A percentile compares a stretch with the other conserved stretches of the same genome.
Evolutionary conservation across 2,329 filamentous ascomycete genomes (phyloP).

Genomic region (Fusarium mangiferae): DNA sequence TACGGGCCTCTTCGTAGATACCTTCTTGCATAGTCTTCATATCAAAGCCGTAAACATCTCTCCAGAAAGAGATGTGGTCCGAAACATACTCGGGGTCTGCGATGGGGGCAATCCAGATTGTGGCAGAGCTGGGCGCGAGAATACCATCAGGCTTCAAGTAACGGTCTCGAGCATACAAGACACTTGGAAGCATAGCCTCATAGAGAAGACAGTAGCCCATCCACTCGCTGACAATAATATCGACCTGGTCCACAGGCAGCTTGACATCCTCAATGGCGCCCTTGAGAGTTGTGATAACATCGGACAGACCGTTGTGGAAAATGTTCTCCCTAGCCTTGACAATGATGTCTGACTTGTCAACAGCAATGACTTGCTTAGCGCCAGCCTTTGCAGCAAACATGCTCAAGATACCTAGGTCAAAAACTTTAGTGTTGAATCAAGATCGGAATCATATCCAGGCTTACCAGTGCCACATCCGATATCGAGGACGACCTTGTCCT

Average conservation of each 20-base stretch:
- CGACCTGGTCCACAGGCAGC: constrained; percentile 81
- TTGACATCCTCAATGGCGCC: constrained; percentile 90
- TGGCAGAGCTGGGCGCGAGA: constrained; percentile 87
- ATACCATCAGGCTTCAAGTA: constrained; percentile 85
- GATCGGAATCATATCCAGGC: constrained; percentile 23
- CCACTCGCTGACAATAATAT: constrained; percentile 97
- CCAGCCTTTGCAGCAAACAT: constrained; percentile 96
- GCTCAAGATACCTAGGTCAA: constrained; percentile 76
- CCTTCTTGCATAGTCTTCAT: constrained; percentile 90
- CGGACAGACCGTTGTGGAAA: constrained; percentile 79
- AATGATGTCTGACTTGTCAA: constrained; percentile 93
- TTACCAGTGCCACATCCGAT: constrained; percentile 83
- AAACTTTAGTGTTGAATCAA: background rate
- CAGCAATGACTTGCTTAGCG: constrained; percentile 85
- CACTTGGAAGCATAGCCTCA: constrained; percentile 95
- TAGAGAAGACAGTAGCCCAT: constrained; percentile 96
- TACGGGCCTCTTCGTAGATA: constrained; percentile 83
- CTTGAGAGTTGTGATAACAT: constrained; percentile 80
- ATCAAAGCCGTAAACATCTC: constrained; percentile 92
- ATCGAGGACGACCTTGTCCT: constrained; percentile 87
- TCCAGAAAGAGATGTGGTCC: constrained; percentile 87
- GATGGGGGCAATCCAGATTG: constrained; percentile 83
- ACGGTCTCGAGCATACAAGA: constrained; percentile 86
- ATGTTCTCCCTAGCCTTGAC: constrained; percentile 87
- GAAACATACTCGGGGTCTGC: constrained; percentile 80